A percentile compares a stretch with the other conserved stretches of the same genome.
These are phyloP conservation scores for Aspergillus steynii DNA, from an alignment of 495 filamentous ascomycete genomes.

Conservation along the genomic window DNA sequence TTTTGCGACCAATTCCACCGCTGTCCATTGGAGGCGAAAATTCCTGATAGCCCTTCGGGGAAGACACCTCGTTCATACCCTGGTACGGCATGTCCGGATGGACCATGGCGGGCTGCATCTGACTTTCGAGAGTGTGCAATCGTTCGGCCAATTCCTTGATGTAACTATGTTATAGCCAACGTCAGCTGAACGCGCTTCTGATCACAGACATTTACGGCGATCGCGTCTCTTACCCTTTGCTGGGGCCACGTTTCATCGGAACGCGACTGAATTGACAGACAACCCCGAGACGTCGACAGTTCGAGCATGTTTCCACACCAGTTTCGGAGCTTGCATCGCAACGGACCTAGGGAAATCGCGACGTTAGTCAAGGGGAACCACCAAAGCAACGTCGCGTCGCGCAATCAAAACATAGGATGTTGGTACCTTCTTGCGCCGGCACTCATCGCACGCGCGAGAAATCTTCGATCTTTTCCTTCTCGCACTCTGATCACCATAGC, in stretches of 20 bases:
- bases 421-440: constrained; percentile 82
- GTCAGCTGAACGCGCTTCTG: constrained; percentile 26
- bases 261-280: constrained; percentile 88
- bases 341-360: constrained; percentile 60
- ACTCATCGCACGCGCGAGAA: constrained; percentile 93
- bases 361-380: constrained; percentile 20
- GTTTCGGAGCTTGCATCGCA: constrained; percentile 86
- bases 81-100: constrained; percentile 50
- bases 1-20: constrained; percentile 47
- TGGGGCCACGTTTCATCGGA: constrained; percentile 92
- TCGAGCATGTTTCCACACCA: constrained; percentile 77
- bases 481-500: constrained; percentile 62
- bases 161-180: constrained; percentile 55
- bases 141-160: constrained; percentile 95
- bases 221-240: constrained; percentile 71
- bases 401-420: constrained; percentile 13
- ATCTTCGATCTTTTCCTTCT: constrained; percentile 87
- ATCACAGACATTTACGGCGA: constrained; percentile 8
- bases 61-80: constrained; percentile 47
- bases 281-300: constrained; percentile 75
- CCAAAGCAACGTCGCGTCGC: constrained; percentile 14
- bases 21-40: constrained; percentile 50
- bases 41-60: constrained; percentile 46
- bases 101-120: constrained; percentile 51
- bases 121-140: constrained; percentile 77